Evolutionary conservation across 2,329 filamentous ascomycete genomes (phyloP).

Genomic region (Parasarocladium wereldwijsianum): DNA sequence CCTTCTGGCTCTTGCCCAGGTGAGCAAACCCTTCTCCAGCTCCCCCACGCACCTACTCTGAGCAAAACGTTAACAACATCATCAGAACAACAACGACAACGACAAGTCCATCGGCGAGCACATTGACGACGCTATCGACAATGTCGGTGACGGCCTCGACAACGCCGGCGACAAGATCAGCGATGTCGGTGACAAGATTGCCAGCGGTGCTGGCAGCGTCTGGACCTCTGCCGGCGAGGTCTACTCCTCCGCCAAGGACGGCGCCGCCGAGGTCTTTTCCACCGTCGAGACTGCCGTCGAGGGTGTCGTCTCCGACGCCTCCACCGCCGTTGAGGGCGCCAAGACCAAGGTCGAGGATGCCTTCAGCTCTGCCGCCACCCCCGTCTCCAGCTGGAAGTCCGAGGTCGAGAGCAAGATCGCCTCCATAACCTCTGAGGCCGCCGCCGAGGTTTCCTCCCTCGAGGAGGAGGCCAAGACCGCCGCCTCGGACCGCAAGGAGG

Average conservation of each 20-base stretch:
- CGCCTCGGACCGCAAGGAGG: conserved; percentile 7
- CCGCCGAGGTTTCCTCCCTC: conserved; percentile 10
- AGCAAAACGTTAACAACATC: conserved; percentile 2
- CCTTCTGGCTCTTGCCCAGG: conserved; percentile 17
- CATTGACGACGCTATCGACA: conserved; percentile 7
- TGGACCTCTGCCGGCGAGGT: conserved; percentile 5
- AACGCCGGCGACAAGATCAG: conserved; percentile 4
- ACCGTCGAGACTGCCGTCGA: conserved; percentile 7
- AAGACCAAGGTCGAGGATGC: conserved; percentile 2
- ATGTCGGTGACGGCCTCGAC: conserved; percentile 6
- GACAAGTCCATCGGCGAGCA: conserved; percentile 9
- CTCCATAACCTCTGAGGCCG: conserved; percentile 10
- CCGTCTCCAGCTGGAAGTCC: conserved; percentile 9
- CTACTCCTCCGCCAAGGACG: conserved; percentile 4
- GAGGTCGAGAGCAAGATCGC: conserved; percentile 10
- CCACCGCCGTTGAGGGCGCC: conserved; percentile 1
- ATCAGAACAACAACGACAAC: conserved; percentile 5
- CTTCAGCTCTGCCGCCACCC: conserved; percentile 4
- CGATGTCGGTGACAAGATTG: conserved; percentile 6
- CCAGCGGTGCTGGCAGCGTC: conserved; percentile 4
- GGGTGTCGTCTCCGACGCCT: neutral
- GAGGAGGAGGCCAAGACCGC: conserved; percentile 13
- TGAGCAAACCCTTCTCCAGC: too few relatives aligned
- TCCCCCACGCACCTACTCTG: too few relatives aligned
- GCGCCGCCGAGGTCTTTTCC: conserved; percentile 4